Conservation (phyloP, 2,329 filamentous ascomycete species). For the Berkeleyomyces rouxiae region DNA sequence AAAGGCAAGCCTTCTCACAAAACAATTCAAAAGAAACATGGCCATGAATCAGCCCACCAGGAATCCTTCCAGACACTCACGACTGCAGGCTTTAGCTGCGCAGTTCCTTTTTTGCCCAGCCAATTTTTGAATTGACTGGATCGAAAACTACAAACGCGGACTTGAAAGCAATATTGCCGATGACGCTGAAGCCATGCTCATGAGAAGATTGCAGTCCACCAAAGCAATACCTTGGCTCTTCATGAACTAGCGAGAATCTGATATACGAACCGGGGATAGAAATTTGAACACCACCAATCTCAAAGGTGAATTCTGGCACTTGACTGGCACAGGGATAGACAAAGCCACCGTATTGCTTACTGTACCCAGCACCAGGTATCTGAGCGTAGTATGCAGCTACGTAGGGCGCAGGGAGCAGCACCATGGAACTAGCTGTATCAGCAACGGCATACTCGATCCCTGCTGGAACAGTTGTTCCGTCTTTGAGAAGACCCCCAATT, state of each 20-base stretch:
- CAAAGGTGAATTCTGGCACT: constrained; percentile 35
- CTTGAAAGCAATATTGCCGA: constrained; percentile 46
- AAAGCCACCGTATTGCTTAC: constrained; percentile 26
- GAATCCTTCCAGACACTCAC: too few relatives aligned
- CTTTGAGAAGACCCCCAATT: too few relatives aligned
- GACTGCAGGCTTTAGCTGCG: too few relatives aligned
- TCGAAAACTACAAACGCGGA: constrained; percentile 39
- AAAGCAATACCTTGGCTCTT: constrained; percentile 42
- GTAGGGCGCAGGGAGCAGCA: constrained; percentile 39
- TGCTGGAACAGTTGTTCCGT: too few relatives aligned
- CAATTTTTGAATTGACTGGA: constrained; percentile 35
- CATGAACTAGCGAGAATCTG: constrained; percentile 29
- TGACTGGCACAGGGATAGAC: constrained; percentile 29
- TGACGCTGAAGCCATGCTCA: constrained; percentile 33
- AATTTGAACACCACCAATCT: constrained; percentile 43
- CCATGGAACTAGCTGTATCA: constrained; percentile 46
- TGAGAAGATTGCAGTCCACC: constrained; percentile 46
- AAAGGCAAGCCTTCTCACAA: too few relatives aligned
- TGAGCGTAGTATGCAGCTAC: constrained; percentile 32
- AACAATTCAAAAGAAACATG: too few relatives aligned
- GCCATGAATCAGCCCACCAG: too few relatives aligned
- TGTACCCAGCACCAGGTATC: constrained; percentile 27
- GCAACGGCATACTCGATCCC: constrained; percentile 21
- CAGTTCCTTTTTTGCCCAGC: constrained; percentile 15
- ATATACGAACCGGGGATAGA: constrained; percentile 36